A percentile compares a stretch with the other conserved stretches of the same genome.
phyloP scores from a whole-genome alignment of 116 monocot genomes.

The Zostera marina region DNA sequence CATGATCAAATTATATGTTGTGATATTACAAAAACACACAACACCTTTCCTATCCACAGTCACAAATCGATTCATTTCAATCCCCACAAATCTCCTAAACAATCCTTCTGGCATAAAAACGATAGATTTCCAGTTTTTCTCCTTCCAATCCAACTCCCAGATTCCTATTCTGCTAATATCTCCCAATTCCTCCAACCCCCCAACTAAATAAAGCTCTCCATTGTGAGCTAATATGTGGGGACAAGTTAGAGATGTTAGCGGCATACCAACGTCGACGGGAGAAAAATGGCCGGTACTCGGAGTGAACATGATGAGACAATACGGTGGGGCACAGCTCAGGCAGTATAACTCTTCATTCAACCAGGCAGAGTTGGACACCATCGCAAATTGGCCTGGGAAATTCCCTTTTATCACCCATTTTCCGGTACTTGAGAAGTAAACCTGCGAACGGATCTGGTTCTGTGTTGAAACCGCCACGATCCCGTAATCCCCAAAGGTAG shows the following conservation, averaged over 20 bases:
- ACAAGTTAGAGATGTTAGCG: conserved; percentile 14
- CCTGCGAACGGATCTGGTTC: conserved; percentile 15
- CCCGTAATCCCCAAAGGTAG: conserved; percentile 2
- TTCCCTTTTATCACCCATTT: conserved; percentile 19
- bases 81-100: conserved; percentile 13
- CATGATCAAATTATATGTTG: conserved; percentile 9
- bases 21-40: conserved; percentile 28
- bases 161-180: conserved; percentile 18
- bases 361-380: conserved; percentile 15
- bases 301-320: conserved; percentile 24
- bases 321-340: conserved; percentile 11
- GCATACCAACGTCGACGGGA: not conserved
- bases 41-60: conserved; percentile 20
- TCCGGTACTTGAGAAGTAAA: conserved; percentile 16
- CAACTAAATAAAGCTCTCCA: conserved; percentile 19
- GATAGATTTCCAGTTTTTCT: conserved; percentile 17
- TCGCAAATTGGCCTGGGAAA: conserved; percentile 12
- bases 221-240: conserved; percentile 18
- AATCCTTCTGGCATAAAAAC: conserved; percentile 24
- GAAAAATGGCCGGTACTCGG: conserved; percentile 10
- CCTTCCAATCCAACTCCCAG: conserved; percentile 18
- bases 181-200: conserved; percentile 26
- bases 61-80: conserved; percentile 15
- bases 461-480: conserved; percentile 25
- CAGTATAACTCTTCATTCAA: conserved; percentile 18